Base-by-base conservation (phyloP, 805 yeast genomes). In the Ogataea trehaloabstinens region DNA sequence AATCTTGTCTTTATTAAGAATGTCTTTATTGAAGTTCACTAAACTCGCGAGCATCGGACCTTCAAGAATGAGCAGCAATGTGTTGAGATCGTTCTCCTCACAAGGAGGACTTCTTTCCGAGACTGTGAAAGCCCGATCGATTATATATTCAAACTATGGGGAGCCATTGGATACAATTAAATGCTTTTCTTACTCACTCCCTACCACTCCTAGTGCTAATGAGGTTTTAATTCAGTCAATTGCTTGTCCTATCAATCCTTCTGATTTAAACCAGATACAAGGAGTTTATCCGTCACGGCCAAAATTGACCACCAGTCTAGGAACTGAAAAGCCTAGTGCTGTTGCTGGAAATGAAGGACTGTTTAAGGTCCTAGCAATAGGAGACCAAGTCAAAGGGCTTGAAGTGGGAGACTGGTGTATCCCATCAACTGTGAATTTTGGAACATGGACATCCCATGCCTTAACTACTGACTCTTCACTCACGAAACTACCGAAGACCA, bases 281-380 rank as follows among this genome's bases (percentile, higher is more conserved):
- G 97, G 96, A 16, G 86, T 82, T 0, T 90, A 90, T 51, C 95
- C 95, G 1, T 75, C 88, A 8, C 75, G 71, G 41, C 95, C 95
- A 0, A 77, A 70, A 29, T 70, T 80, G 40, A 68, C 74, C 19
- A 53, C 60, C 4, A 78, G 63, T 34, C 78, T 75, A 41, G 79
- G 80, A 6, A 76, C 86, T 1, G 24, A 43, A 3, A 75, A 72
- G 29, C 90, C 95, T 3, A 66, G 78, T 6, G 95, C 95, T 4
- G 82, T 88, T 33, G 88, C 90, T 25, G 99, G 99, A 38, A 93
- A 93, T 59, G 99, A 91, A 64, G 98, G 96, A 17, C 74, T 87
- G 8, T 90, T 86, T 57, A 84, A 87, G 57, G 82, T 91, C n/a
- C 56, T 85, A n/a, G 78, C 80, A 38, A 74, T 76, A 7, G 96